Evolutionary conservation across 495 filamentous ascomycete species (phyloP).

Genomic region (Xylaria grammica): DNA sequence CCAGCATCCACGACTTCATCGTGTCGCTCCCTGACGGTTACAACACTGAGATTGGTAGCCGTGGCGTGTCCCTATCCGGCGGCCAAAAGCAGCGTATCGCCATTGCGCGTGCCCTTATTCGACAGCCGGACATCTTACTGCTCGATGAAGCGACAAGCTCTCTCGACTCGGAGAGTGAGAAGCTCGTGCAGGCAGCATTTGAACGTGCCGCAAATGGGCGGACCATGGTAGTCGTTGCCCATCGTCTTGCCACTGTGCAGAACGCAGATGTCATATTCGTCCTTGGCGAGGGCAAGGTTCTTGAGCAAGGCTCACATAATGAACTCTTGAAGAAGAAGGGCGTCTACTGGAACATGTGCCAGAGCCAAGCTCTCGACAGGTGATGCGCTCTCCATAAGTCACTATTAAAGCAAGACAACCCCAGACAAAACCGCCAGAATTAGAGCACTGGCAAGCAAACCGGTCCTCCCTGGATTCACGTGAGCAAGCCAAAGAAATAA

Average conservation of each 20-base stretch:
- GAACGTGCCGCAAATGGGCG: constrained; percentile 66
- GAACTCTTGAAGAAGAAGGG: constrained; percentile 58
- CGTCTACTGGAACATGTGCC: constrained; percentile 59
- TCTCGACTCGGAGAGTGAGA: constrained; percentile 78
- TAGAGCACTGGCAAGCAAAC: background rate
- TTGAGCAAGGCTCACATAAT: constrained; percentile 60
- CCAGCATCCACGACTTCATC: constrained; percentile 73
- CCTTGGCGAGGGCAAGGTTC: constrained; percentile 60
- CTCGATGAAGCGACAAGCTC: constrained; percentile 84
- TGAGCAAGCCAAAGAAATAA: background rate
- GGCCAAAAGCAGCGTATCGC: constrained; percentile 83
- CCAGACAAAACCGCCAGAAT: background rate
- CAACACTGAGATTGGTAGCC: constrained; percentile 67
- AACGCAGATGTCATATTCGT: constrained; percentile 67
- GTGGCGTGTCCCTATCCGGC: constrained; percentile 72
- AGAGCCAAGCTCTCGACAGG: constrained; percentile 39
- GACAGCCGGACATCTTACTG: constrained; percentile 72
- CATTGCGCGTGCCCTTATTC: constrained; percentile 78
- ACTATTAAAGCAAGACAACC: background rate
- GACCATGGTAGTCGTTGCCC: constrained; percentile 80
- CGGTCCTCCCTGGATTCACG: no score
- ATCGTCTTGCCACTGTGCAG: constrained; percentile 63
- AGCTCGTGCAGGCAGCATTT: constrained; percentile 73
- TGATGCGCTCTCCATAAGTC: constrained; percentile 7
- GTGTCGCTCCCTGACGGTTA: constrained; percentile 66